A percentile compares a stretch with the other conserved stretches of the same genome.
Conservation (phyloP, 768 basidiomycete genomes). For the Cytidiella melzeri region DNA sequence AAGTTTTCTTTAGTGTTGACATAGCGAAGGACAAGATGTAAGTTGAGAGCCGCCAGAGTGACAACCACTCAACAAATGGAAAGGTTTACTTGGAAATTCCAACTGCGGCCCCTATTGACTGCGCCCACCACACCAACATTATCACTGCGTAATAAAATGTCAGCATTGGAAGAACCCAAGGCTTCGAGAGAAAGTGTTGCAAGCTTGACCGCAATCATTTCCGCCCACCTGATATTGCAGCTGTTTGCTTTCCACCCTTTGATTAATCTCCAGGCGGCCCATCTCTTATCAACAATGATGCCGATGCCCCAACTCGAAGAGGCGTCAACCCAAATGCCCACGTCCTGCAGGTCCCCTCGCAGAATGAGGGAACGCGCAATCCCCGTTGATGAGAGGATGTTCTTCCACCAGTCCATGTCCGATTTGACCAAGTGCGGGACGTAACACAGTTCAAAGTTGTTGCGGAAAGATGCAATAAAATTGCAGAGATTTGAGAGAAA, state of each 20-base stretch:
- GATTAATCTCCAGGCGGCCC: conserved; percentile 27
- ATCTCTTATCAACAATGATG: conserved; percentile 22
- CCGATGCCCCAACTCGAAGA: conserved; percentile 32
- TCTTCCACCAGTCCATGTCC: too few species aligned
- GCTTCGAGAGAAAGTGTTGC: conserved; percentile 6
- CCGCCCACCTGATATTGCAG: conserved; percentile 34
- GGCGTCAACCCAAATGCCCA: conserved; percentile 32
- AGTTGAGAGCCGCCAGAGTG: conserved; percentile 11
- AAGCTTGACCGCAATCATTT: conserved; percentile 32
- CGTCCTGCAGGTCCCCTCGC: conserved; percentile 14
- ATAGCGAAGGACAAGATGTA: conserved; percentile 17
- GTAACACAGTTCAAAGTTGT: background rate
- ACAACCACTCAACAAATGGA: conserved; percentile 24
- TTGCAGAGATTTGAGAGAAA: conserved; percentile 16
- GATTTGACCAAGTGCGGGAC: too few species aligned
- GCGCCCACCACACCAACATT: conserved; percentile 28
- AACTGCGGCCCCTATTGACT: conserved; percentile 26
- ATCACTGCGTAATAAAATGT: conserved; percentile 27
- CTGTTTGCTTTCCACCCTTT: conserved; percentile 12
- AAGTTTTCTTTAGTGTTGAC: conserved; percentile 23
- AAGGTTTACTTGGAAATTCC: conserved; percentile 22
- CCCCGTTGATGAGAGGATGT: too few species aligned
- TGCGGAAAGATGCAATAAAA: conserved; percentile 20
- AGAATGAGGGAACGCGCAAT: too few species aligned
- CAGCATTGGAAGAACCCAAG: background rate